Evolutionary conservation across 2,329 filamentous ascomycete genomes (phyloP).

Genomic region (Paecilomyces dactylethromorphus): DNA sequence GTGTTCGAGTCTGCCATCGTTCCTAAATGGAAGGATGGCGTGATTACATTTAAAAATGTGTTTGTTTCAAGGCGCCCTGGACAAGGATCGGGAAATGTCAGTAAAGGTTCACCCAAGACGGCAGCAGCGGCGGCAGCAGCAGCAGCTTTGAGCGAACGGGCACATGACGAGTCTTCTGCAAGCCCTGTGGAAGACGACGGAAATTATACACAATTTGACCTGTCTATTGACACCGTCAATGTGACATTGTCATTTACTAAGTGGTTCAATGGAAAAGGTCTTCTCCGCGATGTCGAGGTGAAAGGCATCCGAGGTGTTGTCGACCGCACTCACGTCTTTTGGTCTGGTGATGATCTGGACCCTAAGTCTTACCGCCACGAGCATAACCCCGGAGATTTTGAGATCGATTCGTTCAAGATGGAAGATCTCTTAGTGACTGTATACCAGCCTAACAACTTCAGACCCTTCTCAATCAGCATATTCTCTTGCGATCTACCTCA

Average conservation of each 20-base stretch:
- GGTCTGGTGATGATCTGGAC: conserved; percentile 63
- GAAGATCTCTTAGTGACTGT: conserved; percentile 88
- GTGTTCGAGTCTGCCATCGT: conserved; percentile 98
- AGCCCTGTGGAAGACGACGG: conserved; percentile 66
- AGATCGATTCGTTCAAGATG: conserved; percentile 94
- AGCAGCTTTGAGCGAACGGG: conserved; percentile 46
- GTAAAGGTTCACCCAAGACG: conserved; percentile 79
- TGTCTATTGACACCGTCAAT: conserved; percentile 91
- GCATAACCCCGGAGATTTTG: conserved; percentile 87
- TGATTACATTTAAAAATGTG: conserved; percentile 94
- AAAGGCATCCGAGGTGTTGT: conserved; percentile 89
- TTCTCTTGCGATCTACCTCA: conserved; percentile 92
- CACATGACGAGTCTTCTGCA: conserved; percentile 29
- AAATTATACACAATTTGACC: conserved; percentile 96
- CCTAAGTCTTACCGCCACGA: conserved; percentile 82
- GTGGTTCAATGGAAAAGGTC: conserved; percentile 96
- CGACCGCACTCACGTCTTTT: conserved; percentile 77
- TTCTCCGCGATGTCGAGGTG: conserved; percentile 86
- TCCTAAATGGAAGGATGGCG: conserved; percentile 88
- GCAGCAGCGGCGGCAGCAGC: conserved; percentile 82
- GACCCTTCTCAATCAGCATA: conserved; percentile 93
- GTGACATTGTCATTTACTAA: conserved; percentile 96
- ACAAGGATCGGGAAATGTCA: conserved; percentile 72
- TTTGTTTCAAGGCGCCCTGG: conserved; percentile 90
- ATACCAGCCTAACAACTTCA: conserved; percentile 81